phyloP scores from a whole-genome alignment of 306 rosid species.

The Quercus alba region DNA sequence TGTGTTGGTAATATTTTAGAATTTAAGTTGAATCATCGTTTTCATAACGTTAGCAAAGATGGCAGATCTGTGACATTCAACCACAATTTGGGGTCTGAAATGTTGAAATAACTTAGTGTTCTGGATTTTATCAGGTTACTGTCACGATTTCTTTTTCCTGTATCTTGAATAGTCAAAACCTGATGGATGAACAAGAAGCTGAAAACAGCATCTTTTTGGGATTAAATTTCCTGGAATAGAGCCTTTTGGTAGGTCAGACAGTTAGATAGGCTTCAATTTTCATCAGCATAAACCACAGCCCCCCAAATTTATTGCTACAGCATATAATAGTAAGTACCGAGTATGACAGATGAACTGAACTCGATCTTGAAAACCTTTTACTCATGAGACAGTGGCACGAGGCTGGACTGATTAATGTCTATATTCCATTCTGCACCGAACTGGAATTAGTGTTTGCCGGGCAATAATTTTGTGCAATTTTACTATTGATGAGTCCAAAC shows the following conservation, averaged over 20 bases:
- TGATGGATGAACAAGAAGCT: neutral
- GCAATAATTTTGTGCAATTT: slow-evolving; percentile 40
- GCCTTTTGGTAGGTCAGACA: neutral
- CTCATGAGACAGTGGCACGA: slow-evolving; percentile 43
- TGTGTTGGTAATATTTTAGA: neutral
- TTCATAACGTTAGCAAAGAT: neutral
- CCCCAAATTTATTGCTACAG: slow-evolving; percentile 11
- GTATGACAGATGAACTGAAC: slow-evolving; percentile 25
- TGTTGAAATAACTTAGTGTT: too few relatives aligned
- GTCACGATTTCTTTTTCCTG: neutral
- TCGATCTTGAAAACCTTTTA: slow-evolving; percentile 30
- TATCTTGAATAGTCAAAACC: neutral
- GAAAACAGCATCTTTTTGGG: neutral
- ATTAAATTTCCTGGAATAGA: neutral
- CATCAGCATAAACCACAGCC: slow-evolving; percentile 4
- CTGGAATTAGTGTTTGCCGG: slow-evolving; percentile 30
- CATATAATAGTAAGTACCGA: neutral
- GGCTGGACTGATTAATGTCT: slow-evolving; percentile 41
- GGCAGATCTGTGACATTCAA: neutral
- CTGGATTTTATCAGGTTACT: neutral
- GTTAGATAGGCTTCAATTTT: neutral
- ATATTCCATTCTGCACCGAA: slow-evolving; percentile 25
- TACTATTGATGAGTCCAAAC: slow-evolving; percentile 26
- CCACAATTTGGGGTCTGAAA: neutral
- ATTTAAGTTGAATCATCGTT: neutral